Conservation (phyloP, 2,329 filamentous ascomycete species). For the Trichoderma koningii region DNA sequence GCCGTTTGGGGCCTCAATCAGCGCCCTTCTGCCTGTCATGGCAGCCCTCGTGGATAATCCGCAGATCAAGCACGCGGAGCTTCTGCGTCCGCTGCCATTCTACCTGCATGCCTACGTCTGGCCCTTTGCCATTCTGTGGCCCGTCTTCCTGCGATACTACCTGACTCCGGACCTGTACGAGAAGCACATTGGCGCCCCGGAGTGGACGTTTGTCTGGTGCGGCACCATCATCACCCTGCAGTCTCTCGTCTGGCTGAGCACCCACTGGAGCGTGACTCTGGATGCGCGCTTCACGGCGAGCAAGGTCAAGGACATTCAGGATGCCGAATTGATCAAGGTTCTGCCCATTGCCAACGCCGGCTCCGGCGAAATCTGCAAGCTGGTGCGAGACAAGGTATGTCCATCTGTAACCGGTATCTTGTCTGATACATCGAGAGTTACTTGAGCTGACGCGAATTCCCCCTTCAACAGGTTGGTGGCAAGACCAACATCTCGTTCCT, state of each 20-base stretch:
- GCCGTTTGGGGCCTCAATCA: background rate
- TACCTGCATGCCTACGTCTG: slow-evolving; percentile 86
- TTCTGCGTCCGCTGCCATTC: slow-evolving; percentile 82
- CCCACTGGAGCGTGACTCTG: slow-evolving; percentile 94
- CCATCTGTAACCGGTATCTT: slow-evolving; percentile 40
- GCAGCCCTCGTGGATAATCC: slow-evolving; percentile 80
- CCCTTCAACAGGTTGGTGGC: slow-evolving; percentile 58
- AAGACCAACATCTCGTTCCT: slow-evolving; percentile 83
- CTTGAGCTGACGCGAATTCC: slow-evolving; percentile 2
- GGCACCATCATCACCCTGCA: slow-evolving; percentile 86
- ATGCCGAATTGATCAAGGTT: slow-evolving; percentile 87
- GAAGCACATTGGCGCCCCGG: slow-evolving; percentile 85
- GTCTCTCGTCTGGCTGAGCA: slow-evolving; percentile 89
- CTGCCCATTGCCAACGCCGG: slow-evolving; percentile 89
- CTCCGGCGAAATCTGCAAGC: slow-evolving; percentile 79
- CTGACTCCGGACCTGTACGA: slow-evolving; percentile 82
- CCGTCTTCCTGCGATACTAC: slow-evolving; percentile 85
- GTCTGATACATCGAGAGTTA: background rate
- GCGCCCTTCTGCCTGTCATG: slow-evolving; percentile 47
- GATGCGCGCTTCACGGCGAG: slow-evolving; percentile 79
- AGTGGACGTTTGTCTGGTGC: slow-evolving; percentile 97
- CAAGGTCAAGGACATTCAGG: slow-evolving; percentile 66
- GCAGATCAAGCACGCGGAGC: slow-evolving; percentile 83
- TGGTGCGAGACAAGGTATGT: slow-evolving; percentile 70
- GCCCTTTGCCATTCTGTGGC: slow-evolving; percentile 92